phyloP scores from a whole-genome alignment of 225 moss, liverwort and hornwort species.

The Lunularia cruciata region DNA sequence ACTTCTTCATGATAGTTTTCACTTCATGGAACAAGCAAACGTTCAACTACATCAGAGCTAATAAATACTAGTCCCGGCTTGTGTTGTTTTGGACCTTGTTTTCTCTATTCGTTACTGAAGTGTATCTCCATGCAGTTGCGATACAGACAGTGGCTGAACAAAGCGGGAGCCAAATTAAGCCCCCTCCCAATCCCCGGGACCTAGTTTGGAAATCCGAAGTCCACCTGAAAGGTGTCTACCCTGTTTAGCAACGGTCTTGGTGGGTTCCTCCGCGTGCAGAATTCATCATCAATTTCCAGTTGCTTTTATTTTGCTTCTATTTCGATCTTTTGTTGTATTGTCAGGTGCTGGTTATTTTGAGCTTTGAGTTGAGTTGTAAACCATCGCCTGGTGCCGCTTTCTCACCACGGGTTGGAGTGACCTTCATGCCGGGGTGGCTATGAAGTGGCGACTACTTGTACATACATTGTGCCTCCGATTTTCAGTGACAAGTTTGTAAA shows the following conservation, averaged over 20 bases:
- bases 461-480: not conserved
- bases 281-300: not conserved
- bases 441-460: not conserved
- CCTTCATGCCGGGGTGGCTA: not conserved
- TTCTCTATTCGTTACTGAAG: slow-evolving; percentile 10
- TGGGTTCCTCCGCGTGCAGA: slow-evolving; percentile 9
- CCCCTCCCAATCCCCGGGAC: slow-evolving; percentile 1
- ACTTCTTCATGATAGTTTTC: too few relatives aligned
- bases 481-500: not conserved
- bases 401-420: not conserved
- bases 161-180: slow-evolving; percentile 15
- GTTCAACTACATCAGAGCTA: too few relatives aligned
- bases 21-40: too few relatives aligned
- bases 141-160: slow-evolving; percentile 17
- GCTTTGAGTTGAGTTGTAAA: not conserved
- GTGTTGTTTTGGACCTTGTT: not conserved
- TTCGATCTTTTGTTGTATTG: not conserved
- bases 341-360: not conserved
- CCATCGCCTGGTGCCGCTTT: not conserved
- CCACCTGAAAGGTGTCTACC: slow-evolving; percentile 14
- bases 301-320: not conserved
- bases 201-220: slow-evolving; percentile 18
- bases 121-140: slow-evolving; percentile 15
- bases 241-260: slow-evolving; percentile 16
- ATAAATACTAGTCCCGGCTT: too few relatives aligned